phyloP scores from a whole-genome alignment of 352 stramenopile species.

The Phytophthora palmivora region DNA sequence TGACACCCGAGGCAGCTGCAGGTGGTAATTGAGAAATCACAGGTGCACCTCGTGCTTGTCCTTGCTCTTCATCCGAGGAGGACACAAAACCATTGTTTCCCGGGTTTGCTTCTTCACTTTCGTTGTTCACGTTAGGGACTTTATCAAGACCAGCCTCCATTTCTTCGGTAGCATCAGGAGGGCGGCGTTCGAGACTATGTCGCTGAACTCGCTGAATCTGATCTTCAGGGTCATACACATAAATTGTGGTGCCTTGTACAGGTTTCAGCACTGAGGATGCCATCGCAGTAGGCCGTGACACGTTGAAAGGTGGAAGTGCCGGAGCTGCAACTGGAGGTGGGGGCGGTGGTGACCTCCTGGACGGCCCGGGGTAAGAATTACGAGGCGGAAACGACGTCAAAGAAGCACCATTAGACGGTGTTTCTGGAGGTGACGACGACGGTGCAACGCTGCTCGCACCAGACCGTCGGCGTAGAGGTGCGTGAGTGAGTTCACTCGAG shows the following conservation, averaged over 20 bases:
- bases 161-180: conserved; percentile 3
- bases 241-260: conserved; percentile 47
- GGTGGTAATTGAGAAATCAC: conserved; percentile 4
- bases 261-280: conserved; percentile 12
- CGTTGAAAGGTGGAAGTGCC: conserved; percentile 13
- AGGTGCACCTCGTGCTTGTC: conserved; percentile 13
- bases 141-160: conserved; percentile 9
- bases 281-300: conserved; percentile 6
- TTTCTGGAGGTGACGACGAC: conserved; percentile 23
- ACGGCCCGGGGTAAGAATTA: conserved; percentile 1
- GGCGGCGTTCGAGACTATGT: conserved; percentile 22
- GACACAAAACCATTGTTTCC: conserved; percentile 16
- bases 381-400: conserved; percentile 8
- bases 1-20: background rate
- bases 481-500: conserved; percentile 67
- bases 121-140: conserved; percentile 4
- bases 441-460: conserved; percentile 8
- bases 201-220: conserved; percentile 45
- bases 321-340: conserved; percentile 23
- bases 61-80: conserved; percentile 39
- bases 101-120: conserved; percentile 10
- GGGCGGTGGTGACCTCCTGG: conserved; percentile 20
- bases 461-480: conserved; percentile 37
- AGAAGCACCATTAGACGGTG: conserved; percentile 12
- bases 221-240: conserved; percentile 54